phyloP scores from a whole-genome alignment of 768 basidiomycete genomes.

The Termitomyces titanicus region DNA sequence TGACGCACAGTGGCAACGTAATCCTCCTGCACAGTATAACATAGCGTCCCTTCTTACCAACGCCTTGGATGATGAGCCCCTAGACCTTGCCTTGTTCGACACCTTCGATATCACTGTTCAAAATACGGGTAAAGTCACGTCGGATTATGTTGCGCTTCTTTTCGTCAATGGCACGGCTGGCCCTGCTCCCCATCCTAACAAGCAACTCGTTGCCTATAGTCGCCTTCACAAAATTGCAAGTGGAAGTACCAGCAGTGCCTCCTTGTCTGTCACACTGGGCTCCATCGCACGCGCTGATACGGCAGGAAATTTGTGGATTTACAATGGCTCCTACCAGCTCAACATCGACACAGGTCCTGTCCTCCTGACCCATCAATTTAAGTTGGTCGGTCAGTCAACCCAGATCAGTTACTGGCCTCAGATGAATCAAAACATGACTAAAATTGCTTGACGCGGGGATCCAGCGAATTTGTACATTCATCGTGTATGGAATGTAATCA shows the following conservation, averaged over 20 bases:
- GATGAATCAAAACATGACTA: background rate
- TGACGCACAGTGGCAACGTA: slow-evolving; percentile 31
- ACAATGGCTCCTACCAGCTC: slow-evolving; percentile 41
- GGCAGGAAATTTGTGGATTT: slow-evolving; percentile 41
- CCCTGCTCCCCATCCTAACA: slow-evolving; percentile 48
- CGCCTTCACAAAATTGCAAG: slow-evolving; percentile 29
- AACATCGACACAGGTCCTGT: slow-evolving; percentile 39
- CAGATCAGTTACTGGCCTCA: slow-evolving; percentile 39
- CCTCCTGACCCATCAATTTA: slow-evolving; percentile 35
- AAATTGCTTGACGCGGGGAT: background rate
- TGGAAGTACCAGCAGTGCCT: slow-evolving; percentile 24
- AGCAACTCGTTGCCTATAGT: slow-evolving; percentile 46
- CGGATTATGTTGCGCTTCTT: slow-evolving; percentile 53
- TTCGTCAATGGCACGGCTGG: slow-evolving; percentile 47
- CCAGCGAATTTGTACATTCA: background rate
- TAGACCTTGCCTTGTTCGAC: slow-evolving; percentile 45
- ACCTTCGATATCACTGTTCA: slow-evolving; percentile 45
- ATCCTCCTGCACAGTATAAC: slow-evolving; percentile 32
- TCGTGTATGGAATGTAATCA: background rate
- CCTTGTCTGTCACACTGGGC: slow-evolving; percentile 41
- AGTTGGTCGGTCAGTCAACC: slow-evolving; percentile 36
- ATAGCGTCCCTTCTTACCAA: slow-evolving; percentile 36
- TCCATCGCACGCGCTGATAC: slow-evolving; percentile 46
- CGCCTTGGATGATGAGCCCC: slow-evolving; percentile 13
- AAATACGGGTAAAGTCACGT: slow-evolving; percentile 45